A percentile compares a stretch with the other conserved stretches of the same genome.
These are phyloP conservation scores for Hippophae gyantsensis DNA, from an alignment of 306 rosid genomes.

Conservation along the genomic window DNA sequence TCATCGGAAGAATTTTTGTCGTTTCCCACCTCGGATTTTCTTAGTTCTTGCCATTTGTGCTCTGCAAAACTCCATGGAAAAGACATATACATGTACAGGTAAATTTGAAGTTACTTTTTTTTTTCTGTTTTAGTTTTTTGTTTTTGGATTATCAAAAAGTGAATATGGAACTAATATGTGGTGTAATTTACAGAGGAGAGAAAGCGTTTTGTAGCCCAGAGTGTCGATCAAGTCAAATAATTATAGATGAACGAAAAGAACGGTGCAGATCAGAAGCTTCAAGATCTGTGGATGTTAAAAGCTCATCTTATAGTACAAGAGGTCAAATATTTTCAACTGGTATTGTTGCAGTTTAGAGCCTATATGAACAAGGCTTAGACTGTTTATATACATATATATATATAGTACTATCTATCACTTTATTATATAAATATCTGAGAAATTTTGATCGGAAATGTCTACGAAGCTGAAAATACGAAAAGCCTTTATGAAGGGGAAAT, in stretches of 20 bases:
- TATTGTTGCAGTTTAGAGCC: constrained; percentile 54
- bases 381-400: constrained; percentile 9
- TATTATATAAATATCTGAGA: no score
- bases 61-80: constrained; percentile 58
- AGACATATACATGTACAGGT: constrained; percentile 97
- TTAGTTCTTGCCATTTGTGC: constrained; percentile 70
- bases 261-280: constrained; percentile 54
- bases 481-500: no score
- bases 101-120: neutral
- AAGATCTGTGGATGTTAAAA: constrained; percentile 39
- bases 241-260: constrained; percentile 72
- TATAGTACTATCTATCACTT: neutral
- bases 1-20: constrained; percentile 11
- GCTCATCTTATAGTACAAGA: constrained; percentile 41
- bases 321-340: constrained; percentile 70
- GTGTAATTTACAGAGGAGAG: constrained; percentile 59
- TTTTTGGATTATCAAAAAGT: neutral
- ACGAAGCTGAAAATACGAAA: no score
- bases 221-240: constrained; percentile 72
- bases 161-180: neutral
- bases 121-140: neutral
- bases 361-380: neutral
- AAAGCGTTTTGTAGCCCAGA: constrained; percentile 76
- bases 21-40: constrained; percentile 62
- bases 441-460: no score